Conservation (phyloP, 805 yeast species). For the Hanseniaspora hatyaiensis region DNA sequence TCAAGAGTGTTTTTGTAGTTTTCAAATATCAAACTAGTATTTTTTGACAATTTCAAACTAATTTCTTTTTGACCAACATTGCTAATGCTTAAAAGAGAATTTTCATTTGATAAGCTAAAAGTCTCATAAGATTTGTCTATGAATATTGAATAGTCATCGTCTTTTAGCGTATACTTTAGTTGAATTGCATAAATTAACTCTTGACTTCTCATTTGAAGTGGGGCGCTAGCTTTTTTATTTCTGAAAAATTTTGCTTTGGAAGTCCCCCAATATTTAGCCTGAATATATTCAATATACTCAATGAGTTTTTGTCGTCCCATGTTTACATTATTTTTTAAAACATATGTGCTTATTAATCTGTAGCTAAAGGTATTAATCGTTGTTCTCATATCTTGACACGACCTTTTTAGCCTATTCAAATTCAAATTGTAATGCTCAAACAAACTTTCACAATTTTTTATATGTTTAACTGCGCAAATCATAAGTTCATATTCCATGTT, state of each 20-base stretch:
- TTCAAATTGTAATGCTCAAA: neutral
- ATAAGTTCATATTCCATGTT: conserved; percentile 7
- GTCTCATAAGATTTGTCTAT: conserved; percentile 6
- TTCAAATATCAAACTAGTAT: neutral
- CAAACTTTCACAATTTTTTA: neutral
- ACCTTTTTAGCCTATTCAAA: neutral
- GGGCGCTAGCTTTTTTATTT: too few relatives aligned
- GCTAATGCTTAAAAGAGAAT: neutral
- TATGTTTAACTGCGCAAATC: neutral
- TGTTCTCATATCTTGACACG: neutral
- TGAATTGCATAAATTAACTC: neutral
- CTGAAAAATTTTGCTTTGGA: neutral
- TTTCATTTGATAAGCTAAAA: neutral
- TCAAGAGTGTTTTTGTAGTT: neutral
- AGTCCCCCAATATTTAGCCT: neutral
- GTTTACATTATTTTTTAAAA: neutral
- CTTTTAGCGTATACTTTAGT: neutral
- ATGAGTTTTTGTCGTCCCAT: neutral
- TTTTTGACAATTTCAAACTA: neutral
- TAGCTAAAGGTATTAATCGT: neutral
- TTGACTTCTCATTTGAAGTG: neutral
- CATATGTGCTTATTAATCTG: neutral
- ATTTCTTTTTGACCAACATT: neutral
- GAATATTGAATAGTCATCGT: conserved; percentile 3
- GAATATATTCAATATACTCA: neutral